A percentile compares a stretch with the other conserved stretches of the same genome.
phyloP scores from a whole-genome alignment of 140 eudicot species.

The Senecio squalidus region DNA sequence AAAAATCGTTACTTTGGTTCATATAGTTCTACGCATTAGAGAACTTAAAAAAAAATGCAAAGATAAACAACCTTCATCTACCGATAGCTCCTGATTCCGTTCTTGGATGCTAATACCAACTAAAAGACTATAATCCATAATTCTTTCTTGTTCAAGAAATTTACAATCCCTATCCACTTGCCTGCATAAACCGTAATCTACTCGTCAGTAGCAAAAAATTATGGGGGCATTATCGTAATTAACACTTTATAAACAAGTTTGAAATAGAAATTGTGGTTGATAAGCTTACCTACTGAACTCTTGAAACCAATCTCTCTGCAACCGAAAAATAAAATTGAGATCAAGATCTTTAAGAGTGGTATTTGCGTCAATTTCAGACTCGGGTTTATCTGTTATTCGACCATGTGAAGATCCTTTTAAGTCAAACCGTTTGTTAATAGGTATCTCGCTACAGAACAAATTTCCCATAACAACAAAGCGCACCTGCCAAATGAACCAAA shows the following conservation, averaged over 20 bases:
- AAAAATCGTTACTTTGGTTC: neutral
- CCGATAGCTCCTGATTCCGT: conserved; percentile 35
- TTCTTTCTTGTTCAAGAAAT: conserved; percentile 66
- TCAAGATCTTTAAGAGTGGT: conserved; percentile 93
- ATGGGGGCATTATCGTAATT: neutral
- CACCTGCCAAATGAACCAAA: conserved; percentile 46
- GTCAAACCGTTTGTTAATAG: conserved; percentile 88
- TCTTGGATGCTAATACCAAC: conserved; percentile 70
- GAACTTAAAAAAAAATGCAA: conserved; percentile 9
- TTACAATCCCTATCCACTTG: conserved; percentile 74
- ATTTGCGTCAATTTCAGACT: conserved; percentile 65
- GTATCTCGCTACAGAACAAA: conserved; percentile 55
- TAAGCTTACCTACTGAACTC: conserved; percentile 68
- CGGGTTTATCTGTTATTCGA: conserved; percentile 83
- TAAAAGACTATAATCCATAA: conserved; percentile 91
- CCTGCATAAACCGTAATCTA: conserved; percentile 36
- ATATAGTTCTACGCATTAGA: neutral
- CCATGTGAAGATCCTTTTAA: conserved; percentile 94
- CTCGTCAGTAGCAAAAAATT: neutral
- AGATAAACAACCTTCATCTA: conserved; percentile 25
- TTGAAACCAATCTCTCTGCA: conserved; percentile 66
- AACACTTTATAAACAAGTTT: too few relatives aligned
- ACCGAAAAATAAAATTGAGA: conserved; percentile 70
- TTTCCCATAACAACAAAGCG: conserved; percentile 95
- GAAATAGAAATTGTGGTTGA: neutral